Percentiles rank a stretch among this genome's conserved stretches.
These are phyloP conservation scores for Hyphodiscus sp. DNA, from an alignment of 2,329 filamentous ascomycete species.

Conservation along the genomic window DNA sequence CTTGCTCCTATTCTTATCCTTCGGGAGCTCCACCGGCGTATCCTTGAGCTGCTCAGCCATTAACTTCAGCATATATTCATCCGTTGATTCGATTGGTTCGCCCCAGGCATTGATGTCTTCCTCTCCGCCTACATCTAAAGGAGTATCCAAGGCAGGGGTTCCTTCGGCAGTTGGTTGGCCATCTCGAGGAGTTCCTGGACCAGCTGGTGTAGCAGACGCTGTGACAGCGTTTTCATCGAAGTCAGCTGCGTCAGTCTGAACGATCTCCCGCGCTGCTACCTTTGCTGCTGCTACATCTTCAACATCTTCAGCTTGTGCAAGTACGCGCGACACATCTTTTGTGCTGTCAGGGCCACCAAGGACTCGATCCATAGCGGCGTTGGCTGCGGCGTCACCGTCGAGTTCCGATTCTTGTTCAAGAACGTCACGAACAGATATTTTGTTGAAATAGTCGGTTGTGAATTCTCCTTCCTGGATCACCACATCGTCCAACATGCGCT, in stretches of 20 bases:
- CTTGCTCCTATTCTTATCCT: conserved; percentile 58
- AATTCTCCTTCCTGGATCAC: conserved; percentile 98
- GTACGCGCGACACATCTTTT: conserved; percentile 61
- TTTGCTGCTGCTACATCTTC: conserved; percentile 88
- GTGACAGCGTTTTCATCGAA: conserved; percentile 60
- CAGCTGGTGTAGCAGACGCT: conserved; percentile 25
- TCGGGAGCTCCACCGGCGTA: conserved; percentile 55
- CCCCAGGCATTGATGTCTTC: conserved; percentile 55
- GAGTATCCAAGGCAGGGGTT: conserved; percentile 17
- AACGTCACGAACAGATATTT: conserved; percentile 62
- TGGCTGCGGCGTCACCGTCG: conserved; percentile 65
- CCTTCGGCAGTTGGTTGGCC: conserved; percentile 31
- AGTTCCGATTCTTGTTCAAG: conserved; percentile 48
- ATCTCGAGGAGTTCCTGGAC: conserved; percentile 24
- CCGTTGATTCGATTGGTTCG: conserved; percentile 53
- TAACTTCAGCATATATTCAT: conserved; percentile 67
- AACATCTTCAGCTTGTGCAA: conserved; percentile 85
- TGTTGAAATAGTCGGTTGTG: conserved; percentile 93
- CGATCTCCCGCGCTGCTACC: conserved; percentile 80
- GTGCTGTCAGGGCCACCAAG: conserved; percentile 54
- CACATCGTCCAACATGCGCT: conserved; percentile 94
- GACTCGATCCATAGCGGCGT: conserved; percentile 79
- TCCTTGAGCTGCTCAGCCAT: conserved; percentile 58
- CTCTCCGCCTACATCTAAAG: conserved; percentile 30
- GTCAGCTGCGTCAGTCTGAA: conserved; percentile 76